phyloP scores from a whole-genome alignment of 345 rosid genomes.

The Microcos paniculata region DNA sequence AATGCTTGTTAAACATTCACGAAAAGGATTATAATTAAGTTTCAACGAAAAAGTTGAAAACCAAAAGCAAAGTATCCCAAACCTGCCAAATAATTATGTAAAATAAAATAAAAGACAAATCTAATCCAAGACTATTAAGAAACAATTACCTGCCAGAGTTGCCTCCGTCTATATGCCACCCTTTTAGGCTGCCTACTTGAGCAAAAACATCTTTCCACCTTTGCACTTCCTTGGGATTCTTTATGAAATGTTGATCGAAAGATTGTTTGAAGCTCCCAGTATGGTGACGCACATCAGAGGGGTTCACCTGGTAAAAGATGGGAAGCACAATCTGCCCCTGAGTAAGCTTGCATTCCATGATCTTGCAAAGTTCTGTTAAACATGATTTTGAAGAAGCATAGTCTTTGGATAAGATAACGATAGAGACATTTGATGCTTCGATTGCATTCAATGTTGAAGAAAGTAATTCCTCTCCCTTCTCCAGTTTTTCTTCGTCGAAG shows the following conservation, averaged over 20 bases:
- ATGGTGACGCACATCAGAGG: neutral
- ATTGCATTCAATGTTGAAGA: neutral
- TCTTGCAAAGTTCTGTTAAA: neutral
- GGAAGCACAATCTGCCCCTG: neutral
- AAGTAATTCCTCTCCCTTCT: neutral
- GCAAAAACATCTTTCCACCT: neutral
- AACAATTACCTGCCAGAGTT: neutral
- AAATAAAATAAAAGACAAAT: neutral
- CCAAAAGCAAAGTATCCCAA: too few species aligned
- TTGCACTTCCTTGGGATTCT: neutral
- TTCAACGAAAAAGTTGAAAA: too few species aligned
- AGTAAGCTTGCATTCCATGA: neutral
- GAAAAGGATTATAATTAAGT: too few species aligned
- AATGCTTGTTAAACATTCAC: too few species aligned
- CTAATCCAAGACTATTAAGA: neutral
- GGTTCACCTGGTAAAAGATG: neutral
- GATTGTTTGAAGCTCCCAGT: neutral
- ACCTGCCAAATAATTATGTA: too few species aligned
- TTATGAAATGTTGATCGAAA: neutral
- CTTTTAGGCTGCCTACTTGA: neutral
- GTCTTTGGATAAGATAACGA: neutral
- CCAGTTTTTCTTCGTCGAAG: neutral
- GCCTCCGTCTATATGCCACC: conserved; percentile 2
- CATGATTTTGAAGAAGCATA: conserved; percentile 1
- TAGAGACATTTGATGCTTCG: neutral